phyloP scores from a whole-genome alignment of 164 flowering plant species.

The Protea cynaroides region DNA sequence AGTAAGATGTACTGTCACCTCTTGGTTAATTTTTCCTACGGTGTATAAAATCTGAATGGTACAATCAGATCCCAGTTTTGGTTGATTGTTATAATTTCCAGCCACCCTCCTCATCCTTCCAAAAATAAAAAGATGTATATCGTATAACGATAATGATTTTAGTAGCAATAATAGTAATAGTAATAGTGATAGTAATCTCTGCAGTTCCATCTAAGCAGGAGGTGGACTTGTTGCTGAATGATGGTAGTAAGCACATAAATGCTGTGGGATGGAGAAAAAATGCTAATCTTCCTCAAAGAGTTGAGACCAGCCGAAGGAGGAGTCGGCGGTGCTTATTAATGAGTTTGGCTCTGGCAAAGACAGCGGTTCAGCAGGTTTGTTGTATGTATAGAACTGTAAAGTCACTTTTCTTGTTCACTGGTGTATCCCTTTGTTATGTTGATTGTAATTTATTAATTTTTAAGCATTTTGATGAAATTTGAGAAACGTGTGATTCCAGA shows the following conservation, averaged over 20 bases:
- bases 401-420: neutral
- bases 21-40: neutral
- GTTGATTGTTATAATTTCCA: conserved; percentile 3
- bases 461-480: conserved; percentile 5
- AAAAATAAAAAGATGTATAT: neutral
- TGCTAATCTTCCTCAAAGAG: conserved; percentile 64
- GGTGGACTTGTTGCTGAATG: conserved; percentile 95
- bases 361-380: conserved; percentile 69
- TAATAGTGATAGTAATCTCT: conserved; percentile 4
- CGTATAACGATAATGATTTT: too few species aligned
- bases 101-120: conserved; percentile 1
- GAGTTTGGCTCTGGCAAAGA: conserved; percentile 88
- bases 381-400: neutral
- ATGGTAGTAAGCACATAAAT: conserved; percentile 96
- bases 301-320: conserved; percentile 84
- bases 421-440: neutral
- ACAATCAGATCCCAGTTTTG: neutral
- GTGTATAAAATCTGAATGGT: neutral
- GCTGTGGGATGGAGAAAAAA: conserved; percentile 86
- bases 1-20: conserved; percentile 31
- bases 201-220: conserved; percentile 44
- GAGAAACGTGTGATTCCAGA: conserved; percentile 50
- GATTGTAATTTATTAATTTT: neutral
- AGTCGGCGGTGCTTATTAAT: conserved; percentile 83
- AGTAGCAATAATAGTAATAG: neutral